These are phyloP conservation scores for Tripterygium wilfordii DNA, from an alignment of 177 flowering plant genomes.

Conservation along the genomic window DNA sequence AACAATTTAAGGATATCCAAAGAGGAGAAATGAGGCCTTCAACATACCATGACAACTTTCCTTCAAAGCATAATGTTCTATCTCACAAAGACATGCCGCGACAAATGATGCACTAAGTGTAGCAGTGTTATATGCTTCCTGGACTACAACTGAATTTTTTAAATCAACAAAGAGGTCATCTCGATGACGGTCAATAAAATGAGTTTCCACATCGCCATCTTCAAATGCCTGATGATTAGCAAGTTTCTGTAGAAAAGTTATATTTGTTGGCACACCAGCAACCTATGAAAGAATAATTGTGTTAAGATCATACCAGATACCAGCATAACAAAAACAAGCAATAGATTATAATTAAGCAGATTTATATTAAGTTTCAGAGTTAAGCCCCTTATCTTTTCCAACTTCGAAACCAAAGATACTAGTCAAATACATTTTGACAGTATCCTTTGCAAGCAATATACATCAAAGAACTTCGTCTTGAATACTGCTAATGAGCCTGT, in stretches of 20 bases:
- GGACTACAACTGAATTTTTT: constrained; percentile 23
- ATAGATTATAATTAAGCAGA: too few species aligned
- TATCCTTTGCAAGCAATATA: too few species aligned
- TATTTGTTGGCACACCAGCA: constrained; percentile 95
- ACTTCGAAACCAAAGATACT: too few species aligned
- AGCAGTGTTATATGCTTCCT: constrained; percentile 43
- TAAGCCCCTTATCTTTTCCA: too few species aligned
- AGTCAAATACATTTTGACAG: too few species aligned
- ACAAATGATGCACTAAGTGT: constrained; percentile 51
- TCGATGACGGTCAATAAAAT: constrained; percentile 79
- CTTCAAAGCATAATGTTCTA: constrained; percentile 34
- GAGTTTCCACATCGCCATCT: constrained; percentile 83
- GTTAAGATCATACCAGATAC: not conserved
- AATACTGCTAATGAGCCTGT: too few species aligned
- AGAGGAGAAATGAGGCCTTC: not conserved
- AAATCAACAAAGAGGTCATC: constrained; percentile 68
- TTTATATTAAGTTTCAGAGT: too few species aligned
- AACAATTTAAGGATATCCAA: constrained; percentile 1
- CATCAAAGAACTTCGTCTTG: too few species aligned
- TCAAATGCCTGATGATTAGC: constrained; percentile 81
- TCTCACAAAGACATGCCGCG: constrained; percentile 75
- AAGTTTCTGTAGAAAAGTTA: constrained; percentile 68
- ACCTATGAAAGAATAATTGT: constrained; percentile 36
- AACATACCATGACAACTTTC: constrained; percentile 41
- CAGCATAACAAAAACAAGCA: too few species aligned